Base-by-base conservation (phyloP, 441 rosid genomes). In the Corymbia calophylla region DNA sequence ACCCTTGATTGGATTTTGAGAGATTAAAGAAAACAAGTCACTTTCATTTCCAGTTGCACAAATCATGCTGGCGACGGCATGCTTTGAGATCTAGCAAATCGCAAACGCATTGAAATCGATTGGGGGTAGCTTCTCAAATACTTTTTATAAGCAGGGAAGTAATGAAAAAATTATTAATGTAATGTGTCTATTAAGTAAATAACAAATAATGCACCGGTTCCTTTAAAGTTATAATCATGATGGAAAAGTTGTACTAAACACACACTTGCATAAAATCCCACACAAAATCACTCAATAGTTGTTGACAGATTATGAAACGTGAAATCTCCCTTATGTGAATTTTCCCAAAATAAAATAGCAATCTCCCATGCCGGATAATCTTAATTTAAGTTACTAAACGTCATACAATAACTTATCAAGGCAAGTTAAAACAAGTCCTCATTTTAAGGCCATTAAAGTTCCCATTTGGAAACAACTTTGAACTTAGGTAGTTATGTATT, bases 401-500 rank as follows among this genome's bases (percentile, higher is more conserved):
- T 39, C 44, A 39, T 39, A 39, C 32, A 29, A 4, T 1, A 31
- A n/a, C 15, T 7, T n/a, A 7, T 31, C 4, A 8, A 21, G 21
- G 44, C 77, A 31, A 66, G 12, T 31, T 66, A 73, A 73, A 11
- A 39, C n/a, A 12, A 39, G 51, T 39, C 17, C 51, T 39, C 51
- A 6, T 39, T 12, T 6, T 6, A 73, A 39, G 82, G 29, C 3
- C 82, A 21, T 10, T 3, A 21, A 39, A 9, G 29, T 11, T 21
- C 39, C 21, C 18, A 39, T 11, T 5, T 0, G 2, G 17, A 39
- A 73, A 39, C 0, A 3, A 44, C 29, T 39, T 39, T 3, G 21
- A 21, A 39, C 0, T 11, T 3, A 5, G 68, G 7, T 29, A 27
- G 31, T 12, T 29, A 27, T 2, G 13, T 3, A 29, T 73, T 0